Base-by-base conservation (phyloP, 306 rosid genomes). In the Gillenia trifoliata region DNA sequence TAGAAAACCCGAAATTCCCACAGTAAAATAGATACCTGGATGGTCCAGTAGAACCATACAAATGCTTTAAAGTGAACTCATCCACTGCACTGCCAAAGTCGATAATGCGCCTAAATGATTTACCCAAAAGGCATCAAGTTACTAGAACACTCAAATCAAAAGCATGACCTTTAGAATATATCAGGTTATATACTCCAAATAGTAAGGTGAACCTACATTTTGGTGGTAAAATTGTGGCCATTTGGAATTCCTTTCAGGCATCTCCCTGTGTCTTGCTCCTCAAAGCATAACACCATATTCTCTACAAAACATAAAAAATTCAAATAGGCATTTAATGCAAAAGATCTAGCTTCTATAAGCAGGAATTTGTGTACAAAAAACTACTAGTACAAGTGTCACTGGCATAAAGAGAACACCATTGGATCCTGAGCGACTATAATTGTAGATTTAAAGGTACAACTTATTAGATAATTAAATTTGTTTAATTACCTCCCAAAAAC, bases 61-160 rank as follows among this genome's bases (percentile, higher is more conserved):
- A 86, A 79, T 94, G 88, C 85, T 89, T 91, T 80, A 91, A 36
- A 66, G 97, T 89, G 82, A 88, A 94, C 73, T 85, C 95, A 49
- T 94, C 98, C 78, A 91, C 68, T 75, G 93, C 94, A 86, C 98
- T 91, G 81, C 98, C 98, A 29, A 94, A 91, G 88, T 94, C 98
- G 45, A 94, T 94, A 33, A 85, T 78, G 70, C 84, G 86, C 88
- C 88, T 85, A 68, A 33, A 70, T 28, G 60, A 54, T 76, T 50
- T 56, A 4, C 11, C 40, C 52, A 66, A 57, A 64, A 64, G 50
- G 38, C 33, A 72, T 34, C 64, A 61, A 6, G 31, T 61, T 29
- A 13, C n/a, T 6, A 26, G 22, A 11, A 61, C 38, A 61, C 30
- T 61, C 66, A 11, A 57, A 57, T 25, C 30, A 25, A 57, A 61